phyloP scores from a whole-genome alignment of 345 rosid species.

The Kernera saxatilis region DNA sequence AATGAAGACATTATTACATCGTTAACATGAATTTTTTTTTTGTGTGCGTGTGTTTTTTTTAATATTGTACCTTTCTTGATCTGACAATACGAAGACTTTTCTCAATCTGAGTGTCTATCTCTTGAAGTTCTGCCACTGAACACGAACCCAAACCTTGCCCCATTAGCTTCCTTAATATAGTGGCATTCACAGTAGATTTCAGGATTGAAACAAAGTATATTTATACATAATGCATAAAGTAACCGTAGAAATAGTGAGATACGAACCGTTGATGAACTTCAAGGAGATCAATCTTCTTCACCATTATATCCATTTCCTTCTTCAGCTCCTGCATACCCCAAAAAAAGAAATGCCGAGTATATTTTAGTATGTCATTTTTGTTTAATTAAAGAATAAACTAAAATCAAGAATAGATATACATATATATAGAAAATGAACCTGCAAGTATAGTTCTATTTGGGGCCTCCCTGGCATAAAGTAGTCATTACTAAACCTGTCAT shows the following conservation, averaged over 20 bases:
- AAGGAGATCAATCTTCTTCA: slow-evolving; percentile 47
- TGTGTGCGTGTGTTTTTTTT: neutral
- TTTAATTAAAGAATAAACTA: neutral
- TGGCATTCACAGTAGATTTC: neutral
- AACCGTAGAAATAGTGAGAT: neutral
- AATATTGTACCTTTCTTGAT: slow-evolving; percentile 57
- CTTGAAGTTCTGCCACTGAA: slow-evolving; percentile 43
- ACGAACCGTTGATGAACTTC: slow-evolving; percentile 45
- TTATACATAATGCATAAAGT: neutral
- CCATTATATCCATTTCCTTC: slow-evolving; percentile 43
- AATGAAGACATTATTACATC: neutral
- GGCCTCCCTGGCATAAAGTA: slow-evolving; percentile 3
- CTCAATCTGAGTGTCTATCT: slow-evolving; percentile 43
- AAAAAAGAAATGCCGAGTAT: neutral
- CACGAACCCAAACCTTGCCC: slow-evolving; percentile 51
- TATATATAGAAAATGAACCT: slow-evolving; percentile 29
- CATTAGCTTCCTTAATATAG: slow-evolving; percentile 47
- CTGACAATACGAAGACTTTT: slow-evolving; percentile 48
- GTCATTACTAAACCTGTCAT: slow-evolving; percentile 30
- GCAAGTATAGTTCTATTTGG: slow-evolving; percentile 30
- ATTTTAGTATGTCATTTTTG: neutral
- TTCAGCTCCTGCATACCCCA: slow-evolving; percentile 36
- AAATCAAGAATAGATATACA: neutral
- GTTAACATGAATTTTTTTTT: neutral
- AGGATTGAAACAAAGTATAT: neutral